Evolutionary conservation across 1,284 basidiomycete species (phyloP), one percentile per base, ranked within the genome.

Genomic region (Sporisorium exsertum): DNA sequence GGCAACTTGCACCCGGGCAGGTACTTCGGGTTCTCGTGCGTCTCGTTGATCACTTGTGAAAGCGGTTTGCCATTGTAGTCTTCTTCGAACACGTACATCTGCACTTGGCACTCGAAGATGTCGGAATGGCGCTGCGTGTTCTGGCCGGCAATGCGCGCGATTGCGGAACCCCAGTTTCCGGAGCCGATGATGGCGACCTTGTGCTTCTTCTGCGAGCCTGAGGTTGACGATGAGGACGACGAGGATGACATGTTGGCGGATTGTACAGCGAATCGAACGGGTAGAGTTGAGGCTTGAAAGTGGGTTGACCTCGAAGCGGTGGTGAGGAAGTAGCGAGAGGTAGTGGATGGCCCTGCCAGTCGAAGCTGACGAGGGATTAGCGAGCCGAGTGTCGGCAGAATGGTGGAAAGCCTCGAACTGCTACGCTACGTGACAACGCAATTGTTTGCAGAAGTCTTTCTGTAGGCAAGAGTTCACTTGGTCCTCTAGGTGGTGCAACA

Each of bases 181-280:
- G 84, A 85, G 50, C 89, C 89, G 63, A 90, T 88, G 69, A 90
- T 87, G 24, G 88, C 89, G 22, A 90, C 87, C 67, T 86, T 87
- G 84, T 89, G 88, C 80, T 88, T 88, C 58, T 86, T 61, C 32
- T 46, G 43, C 53, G 64, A 66, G 29, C 62, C 33, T 1, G 64
- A 60, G 0, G 62, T 58, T 4, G 69, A 50, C 29, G 65, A 54
- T 20, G 70, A 8, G 6, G 37, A 42, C 26, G 61, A 64, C 22
- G 71, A 47, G n/a, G 61, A 62, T 27, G 64, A 66, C 72, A 70
- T 75, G 15, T 15, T 46, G 55, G 64, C 46, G 9, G 43, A 27
- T 15, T 50, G 45, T 8, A 51, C 24, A 6, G 29, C 56, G 40
- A 16, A 47, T 16, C 60, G 59, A 46, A 33, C 6, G 7, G 63